Base-by-base conservation (phyloP, 2,329 filamentous ascomycete species). In the Penicillium rolfsii region DNA sequence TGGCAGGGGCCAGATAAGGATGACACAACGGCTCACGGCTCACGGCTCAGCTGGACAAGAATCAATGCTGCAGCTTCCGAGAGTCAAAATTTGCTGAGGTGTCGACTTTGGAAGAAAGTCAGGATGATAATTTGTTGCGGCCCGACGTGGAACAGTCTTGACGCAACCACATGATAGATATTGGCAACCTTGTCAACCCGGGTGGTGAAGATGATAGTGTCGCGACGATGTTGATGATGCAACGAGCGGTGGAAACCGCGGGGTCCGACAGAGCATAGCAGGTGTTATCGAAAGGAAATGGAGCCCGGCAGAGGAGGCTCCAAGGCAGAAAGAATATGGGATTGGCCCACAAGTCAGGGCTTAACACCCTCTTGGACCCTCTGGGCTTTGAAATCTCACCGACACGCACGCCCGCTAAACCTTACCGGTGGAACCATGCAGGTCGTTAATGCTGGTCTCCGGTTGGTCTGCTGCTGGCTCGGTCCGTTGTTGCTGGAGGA, bases 361-460 rank as follows among this genome's bases (percentile, higher is more conserved):
- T 36, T 19, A 46, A 28, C 53, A 41, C 52, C 46, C 60, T 43
- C n/a, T 22, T 24, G 30, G 33, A 33, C 16, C 16, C 45, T 50
- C 22, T 33, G 26, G 41, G 48, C 50, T 33, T 11, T 38, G 16
- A 12, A 57, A 59, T 58, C 63, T 69, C 67, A 68, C 66, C 67
- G 65, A 69, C 62, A 59, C 45, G 30, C 24, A 52, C 40, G 33
- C 41, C 57, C 64, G 49, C 66, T 70, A 67, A 65, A 64, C 70
- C 69, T 63, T 73, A 69, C 55, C 46, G 52, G 69, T 72, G 70
- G 70, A 58, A 30, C 52, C 8, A 36, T 28, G 38, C 12, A 28
- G 35, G 19, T 61, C 24, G n/a, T 5, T n/a, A 14, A 54, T 16
- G 12, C 9, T 49, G 26, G 33, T 5, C n/a, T 61, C 2, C 41